phyloP scores from a whole-genome alignment of 139 green algal species.

The Microglena sp. region DNA sequence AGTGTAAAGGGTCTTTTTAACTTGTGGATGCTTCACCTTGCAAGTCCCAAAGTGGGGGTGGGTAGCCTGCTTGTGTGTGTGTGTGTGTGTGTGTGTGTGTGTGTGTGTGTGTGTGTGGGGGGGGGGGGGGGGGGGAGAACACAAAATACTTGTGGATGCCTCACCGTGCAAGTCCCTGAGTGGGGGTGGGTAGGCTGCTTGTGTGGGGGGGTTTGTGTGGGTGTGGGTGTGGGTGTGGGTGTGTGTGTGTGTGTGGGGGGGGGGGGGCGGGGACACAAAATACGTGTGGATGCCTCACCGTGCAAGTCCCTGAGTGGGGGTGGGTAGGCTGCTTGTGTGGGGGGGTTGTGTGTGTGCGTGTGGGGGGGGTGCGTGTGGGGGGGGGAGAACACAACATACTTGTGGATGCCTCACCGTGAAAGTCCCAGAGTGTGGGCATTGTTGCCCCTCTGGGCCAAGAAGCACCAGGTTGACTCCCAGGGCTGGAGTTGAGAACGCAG shows the following conservation, averaged over 20 bases:
- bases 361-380: background rate
- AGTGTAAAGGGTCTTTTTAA: too few species aligned
- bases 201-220: background rate
- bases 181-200: background rate
- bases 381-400: background rate
- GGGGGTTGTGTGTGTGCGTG: background rate
- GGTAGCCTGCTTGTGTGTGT: background rate
- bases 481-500: constrained; percentile 60
- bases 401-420: background rate
- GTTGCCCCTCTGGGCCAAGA: constrained; percentile 4
- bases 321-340: background rate
- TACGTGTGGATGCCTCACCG: background rate
- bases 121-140: background rate
- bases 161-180: background rate
- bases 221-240: background rate
- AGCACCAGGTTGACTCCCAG: constrained; percentile 41
- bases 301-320: background rate
- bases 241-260: background rate
- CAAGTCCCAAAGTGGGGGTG: background rate
- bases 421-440: background rate
- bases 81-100: constrained; percentile 2
- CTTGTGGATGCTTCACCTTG: too few species aligned
- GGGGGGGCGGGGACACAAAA: too few species aligned
- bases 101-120: background rate
- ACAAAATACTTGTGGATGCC: background rate